Evolutionary conservation across 306 rosid genomes (phyloP).

Genomic region (Crataegus laevigata): DNA sequence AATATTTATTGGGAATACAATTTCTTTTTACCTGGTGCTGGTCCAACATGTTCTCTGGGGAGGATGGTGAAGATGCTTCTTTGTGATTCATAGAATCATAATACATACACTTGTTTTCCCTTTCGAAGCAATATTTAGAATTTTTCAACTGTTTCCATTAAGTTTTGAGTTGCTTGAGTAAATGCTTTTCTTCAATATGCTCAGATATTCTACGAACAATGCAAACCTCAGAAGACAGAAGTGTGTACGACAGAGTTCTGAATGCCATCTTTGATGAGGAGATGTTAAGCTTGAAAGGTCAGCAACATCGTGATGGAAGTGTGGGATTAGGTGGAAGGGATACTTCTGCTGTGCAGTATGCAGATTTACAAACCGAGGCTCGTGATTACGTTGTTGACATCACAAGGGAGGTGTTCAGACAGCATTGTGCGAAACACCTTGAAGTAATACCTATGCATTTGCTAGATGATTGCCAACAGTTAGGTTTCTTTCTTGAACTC

Average conservation of each 20-base stretch:
- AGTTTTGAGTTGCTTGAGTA: slow-evolving; percentile 17
- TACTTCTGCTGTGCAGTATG: slow-evolving; percentile 48
- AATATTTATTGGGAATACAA: neutral
- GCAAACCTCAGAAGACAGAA: slow-evolving; percentile 82
- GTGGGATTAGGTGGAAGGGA: slow-evolving; percentile 39
- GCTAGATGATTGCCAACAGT: slow-evolving; percentile 63
- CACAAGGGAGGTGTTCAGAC: slow-evolving; percentile 63
- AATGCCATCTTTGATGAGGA: slow-evolving; percentile 83
- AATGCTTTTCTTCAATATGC: slow-evolving; percentile 20
- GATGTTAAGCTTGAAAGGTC: slow-evolving; percentile 45
- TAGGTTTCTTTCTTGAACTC: slow-evolving; percentile 47
- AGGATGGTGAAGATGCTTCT: neutral
- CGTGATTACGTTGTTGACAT: slow-evolving; percentile 74
- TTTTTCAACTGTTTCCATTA: neutral
- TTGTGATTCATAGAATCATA: neutral
- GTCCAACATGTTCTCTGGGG: neutral
- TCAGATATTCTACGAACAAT: slow-evolving; percentile 74
- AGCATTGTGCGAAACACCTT: slow-evolving; percentile 81
- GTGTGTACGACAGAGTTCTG: slow-evolving; percentile 74
- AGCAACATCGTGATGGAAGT: slow-evolving; percentile 42
- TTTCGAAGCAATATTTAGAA: neutral
- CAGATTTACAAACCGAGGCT: slow-evolving; percentile 68
- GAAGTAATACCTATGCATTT: slow-evolving; percentile 64
- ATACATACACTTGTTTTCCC: neutral
- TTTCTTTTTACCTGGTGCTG: neutral